Evolutionary conservation across 2,329 filamentous ascomycete genomes (phyloP).

Genomic region (Cladosporium sp.): DNA sequence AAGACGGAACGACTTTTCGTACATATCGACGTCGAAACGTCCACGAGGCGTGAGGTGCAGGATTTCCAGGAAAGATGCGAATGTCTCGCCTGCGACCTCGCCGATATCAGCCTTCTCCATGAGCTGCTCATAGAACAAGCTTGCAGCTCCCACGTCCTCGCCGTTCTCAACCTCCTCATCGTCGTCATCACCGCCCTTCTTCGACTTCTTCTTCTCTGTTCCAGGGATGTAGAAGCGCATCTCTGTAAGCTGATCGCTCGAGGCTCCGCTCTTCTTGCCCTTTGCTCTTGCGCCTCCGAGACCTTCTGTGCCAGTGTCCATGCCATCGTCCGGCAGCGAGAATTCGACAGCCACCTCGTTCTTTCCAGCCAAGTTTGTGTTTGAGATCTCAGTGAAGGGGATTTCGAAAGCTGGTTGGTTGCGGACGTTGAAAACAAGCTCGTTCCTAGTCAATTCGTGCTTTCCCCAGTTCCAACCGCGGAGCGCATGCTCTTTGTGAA

Average conservation of each 20-base stretch:
- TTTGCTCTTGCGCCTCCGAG: conserved; percentile 69
- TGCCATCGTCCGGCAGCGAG: conserved; percentile 66
- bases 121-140: conserved; percentile 94
- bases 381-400: conserved; percentile 94
- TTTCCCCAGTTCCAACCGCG: conserved; percentile 99
- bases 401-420: conserved; percentile 96
- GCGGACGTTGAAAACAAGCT: conserved; percentile 93
- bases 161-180: conserved; percentile 53
- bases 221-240: conserved; percentile 99
- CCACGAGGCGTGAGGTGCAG: conserved; percentile 96
- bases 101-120: conserved; percentile 99
- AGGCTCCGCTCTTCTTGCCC: conserved; percentile 85
- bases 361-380: conserved; percentile 94
- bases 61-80: conserved; percentile 94
- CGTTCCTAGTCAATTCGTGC: conserved; percentile 90
- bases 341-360: conserved; percentile 98
- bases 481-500: conserved; percentile 88
- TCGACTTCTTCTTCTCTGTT: conserved; percentile 68
- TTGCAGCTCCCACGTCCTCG: conserved; percentile 89
- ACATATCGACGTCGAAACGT: conserved; percentile 99
- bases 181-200: conserved; percentile 56
- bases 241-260: conserved; percentile 89
- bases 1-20: conserved; percentile 93
- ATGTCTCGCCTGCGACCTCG: conserved; percentile 96
- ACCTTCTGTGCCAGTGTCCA: conserved; percentile 69